Evolutionary conservation across 2,329 filamentous ascomycete genomes (phyloP), one percentile per base, ranked within the genome.

Genomic region (Ophiostoma quercus): DNA sequence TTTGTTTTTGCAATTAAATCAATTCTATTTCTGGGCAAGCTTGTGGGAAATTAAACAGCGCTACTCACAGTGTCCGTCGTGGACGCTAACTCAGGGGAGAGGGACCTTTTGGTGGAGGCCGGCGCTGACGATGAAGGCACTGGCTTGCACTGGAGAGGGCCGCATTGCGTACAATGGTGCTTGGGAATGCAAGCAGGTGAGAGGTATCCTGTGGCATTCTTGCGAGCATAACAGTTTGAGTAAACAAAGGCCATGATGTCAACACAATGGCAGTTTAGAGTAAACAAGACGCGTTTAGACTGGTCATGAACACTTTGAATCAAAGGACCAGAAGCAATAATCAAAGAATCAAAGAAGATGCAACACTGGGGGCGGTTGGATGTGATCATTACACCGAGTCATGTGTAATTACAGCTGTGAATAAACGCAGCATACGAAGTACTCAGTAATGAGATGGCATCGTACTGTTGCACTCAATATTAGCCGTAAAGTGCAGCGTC

Each of bases 1-100:
- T 62, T 32, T 32, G 11, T 16, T 62, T 19, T 62, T 62, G 11
- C 25, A 32, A 62, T 34, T 62, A 62, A 19, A 34, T 14, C 5
- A 32, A 37, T 63, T 67, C 60, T 66, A 68, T 62, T 32, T 34
- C 65, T 34, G 29, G 41, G 65, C 69, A 68, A 68, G 69, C 67
- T 66, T 69, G 57, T 71, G 73, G 73, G 73, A 74, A 74, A 74
- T 74, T 74, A 62, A 69, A 72, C 70, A 69, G 43, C 71, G 70
- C 71, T 70, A 70, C 70, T 60, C 68, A 63, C 39, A 62, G 63
- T 47, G 43, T 63, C 67, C 54, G 67, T 60, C 47, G 25, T 66
- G 69, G 66, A 67, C 73, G 71, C 73, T 74, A 74, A 71, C 68
- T 69, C 73, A 74, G 71, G 73, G 73, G 71, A 68, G 70, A 54